Conservation (phyloP, 345 rosid genomes). For the Erysimum cheiranthoides region DNA sequence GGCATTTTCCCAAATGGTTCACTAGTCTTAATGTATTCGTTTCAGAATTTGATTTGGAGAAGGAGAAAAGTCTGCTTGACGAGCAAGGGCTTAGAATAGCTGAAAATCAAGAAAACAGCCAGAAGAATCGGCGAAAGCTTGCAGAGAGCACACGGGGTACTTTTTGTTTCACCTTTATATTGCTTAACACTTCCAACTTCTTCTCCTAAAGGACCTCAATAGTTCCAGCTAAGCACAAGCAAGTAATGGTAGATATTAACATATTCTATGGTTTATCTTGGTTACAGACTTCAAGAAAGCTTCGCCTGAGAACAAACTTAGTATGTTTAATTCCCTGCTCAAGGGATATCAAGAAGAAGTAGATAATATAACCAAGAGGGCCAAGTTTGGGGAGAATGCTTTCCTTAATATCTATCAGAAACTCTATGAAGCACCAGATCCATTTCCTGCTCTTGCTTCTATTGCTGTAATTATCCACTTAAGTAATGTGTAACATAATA, state of each 20-base stretch:
- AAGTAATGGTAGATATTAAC: conserved; percentile 22
- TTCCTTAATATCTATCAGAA: conserved; percentile 97
- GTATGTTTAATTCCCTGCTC: conserved; percentile 86
- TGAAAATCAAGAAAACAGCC: conserved; percentile 97
- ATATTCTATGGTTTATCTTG: conserved; percentile 20
- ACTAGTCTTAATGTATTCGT: conserved; percentile 4
- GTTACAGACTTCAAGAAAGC: conserved; percentile 96
- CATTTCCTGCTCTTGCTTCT: conserved; percentile 92
- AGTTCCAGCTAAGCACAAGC: neutral
- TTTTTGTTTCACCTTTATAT: conserved; percentile 13
- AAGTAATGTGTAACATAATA: neutral
- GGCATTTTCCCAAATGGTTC: conserved; percentile 4
- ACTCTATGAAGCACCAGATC: conserved; percentile 99
- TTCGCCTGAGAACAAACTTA: conserved; percentile 79
- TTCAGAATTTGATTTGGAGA: conserved; percentile 91
- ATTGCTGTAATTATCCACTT: conserved; percentile 71
- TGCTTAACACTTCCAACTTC: neutral
- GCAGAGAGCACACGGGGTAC: conserved; percentile 98
- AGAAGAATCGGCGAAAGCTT: conserved; percentile 91
- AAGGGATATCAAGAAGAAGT: conserved; percentile 99
- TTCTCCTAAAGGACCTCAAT: neutral
- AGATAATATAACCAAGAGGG: conserved; percentile 98
- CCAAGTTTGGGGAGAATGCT: conserved; percentile 96
- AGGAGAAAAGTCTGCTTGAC: conserved; percentile 83
- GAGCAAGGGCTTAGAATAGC: conserved; percentile 96